These are phyloP conservation scores for Sclerotiophoma versabilis DNA, from an alignment of 2,329 filamentous ascomycete species.

Conservation along the genomic window DNA sequence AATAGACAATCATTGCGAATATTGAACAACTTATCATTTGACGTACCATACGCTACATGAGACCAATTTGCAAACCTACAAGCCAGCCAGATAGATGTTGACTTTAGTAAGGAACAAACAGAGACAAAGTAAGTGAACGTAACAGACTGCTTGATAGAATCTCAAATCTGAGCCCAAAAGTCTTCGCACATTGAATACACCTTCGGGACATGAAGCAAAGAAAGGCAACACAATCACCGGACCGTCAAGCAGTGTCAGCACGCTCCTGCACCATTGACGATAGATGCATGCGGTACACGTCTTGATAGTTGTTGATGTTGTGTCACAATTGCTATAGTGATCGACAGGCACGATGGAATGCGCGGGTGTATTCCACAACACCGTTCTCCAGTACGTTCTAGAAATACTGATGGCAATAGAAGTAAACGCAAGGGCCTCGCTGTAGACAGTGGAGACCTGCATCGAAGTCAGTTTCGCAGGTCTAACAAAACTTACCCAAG, in stretches of 20 bases:
- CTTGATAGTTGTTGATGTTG: conserved; percentile 34
- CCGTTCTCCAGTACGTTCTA: neutral
- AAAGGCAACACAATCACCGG: conserved; percentile 19
- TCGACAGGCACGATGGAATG: conserved; percentile 3
- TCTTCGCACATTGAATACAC: conserved; percentile 29
- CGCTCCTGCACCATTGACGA: conserved; percentile 9
- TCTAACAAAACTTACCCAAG: neutral
- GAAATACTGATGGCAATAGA: conserved; percentile 2
- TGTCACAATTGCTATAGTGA: conserved; percentile 34
- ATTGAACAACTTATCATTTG: neutral
- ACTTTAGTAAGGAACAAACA: neutral
- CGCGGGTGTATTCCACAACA: neutral
- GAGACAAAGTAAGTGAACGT: neutral
- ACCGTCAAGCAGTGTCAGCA: conserved; percentile 4
- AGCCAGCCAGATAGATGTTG: too few species aligned
- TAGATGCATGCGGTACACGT: conserved; percentile 20
- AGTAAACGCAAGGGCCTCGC: conserved; percentile 1
- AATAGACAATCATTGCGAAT: neutral
- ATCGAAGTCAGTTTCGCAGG: conserved; percentile 9
- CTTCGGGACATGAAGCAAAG: conserved; percentile 23
- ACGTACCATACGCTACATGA: neutral
- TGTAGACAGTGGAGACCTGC: neutral
- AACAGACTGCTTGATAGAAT: neutral
- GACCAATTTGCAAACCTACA: too few species aligned
- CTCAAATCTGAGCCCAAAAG: neutral